phyloP scores from a whole-genome alignment of 2,329 filamentous ascomycete genomes.

The Beauveria pseudobassiana region DNA sequence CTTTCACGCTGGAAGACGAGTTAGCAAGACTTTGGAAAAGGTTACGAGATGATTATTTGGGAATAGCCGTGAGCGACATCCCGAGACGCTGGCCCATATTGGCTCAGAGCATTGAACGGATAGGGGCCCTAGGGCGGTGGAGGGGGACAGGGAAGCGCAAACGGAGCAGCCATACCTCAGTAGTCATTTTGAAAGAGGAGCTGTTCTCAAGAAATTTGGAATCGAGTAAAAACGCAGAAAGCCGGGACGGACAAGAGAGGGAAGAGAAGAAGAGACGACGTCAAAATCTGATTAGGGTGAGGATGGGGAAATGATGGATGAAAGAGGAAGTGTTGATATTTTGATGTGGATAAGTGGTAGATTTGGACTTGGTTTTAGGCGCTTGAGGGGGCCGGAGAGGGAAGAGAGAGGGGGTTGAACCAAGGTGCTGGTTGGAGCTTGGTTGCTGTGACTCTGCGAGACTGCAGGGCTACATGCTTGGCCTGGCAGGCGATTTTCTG shows the following conservation, averaged over 20 bases:
- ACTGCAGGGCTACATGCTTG: not conserved
- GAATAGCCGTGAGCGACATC: not conserved
- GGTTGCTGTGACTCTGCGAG: not conserved
- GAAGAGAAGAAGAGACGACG: slow-evolving; percentile 13
- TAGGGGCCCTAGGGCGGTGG: slow-evolving; percentile 1
- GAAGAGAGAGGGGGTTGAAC: slow-evolving; percentile 12
- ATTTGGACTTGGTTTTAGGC: slow-evolving; percentile 17
- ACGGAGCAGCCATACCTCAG: slow-evolving; percentile 46
- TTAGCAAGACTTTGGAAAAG: not conserved
- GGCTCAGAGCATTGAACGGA: not conserved
- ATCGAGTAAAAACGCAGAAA: slow-evolving; percentile 9
- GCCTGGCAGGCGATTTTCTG: not conserved
- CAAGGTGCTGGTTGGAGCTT: not conserved
- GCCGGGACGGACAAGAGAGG: not conserved
- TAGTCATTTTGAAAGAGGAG: slow-evolving; percentile 43
- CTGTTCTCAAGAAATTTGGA: slow-evolving; percentile 12
- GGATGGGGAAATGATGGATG: slow-evolving; percentile 19
- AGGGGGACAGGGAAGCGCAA: slow-evolving; percentile 11
- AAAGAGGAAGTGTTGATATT: slow-evolving; percentile 25
- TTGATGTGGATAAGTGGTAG: slow-evolving; percentile 19
- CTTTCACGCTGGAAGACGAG: slow-evolving; percentile 52
- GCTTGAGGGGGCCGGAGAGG: slow-evolving; percentile 8
- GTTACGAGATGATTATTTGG: not conserved
- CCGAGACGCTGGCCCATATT: not conserved
- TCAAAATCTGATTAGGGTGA: slow-evolving; percentile 16